Conservation (phyloP, 2,329 filamentous ascomycete species). For the Gaeumannomyces sp. region DNA sequence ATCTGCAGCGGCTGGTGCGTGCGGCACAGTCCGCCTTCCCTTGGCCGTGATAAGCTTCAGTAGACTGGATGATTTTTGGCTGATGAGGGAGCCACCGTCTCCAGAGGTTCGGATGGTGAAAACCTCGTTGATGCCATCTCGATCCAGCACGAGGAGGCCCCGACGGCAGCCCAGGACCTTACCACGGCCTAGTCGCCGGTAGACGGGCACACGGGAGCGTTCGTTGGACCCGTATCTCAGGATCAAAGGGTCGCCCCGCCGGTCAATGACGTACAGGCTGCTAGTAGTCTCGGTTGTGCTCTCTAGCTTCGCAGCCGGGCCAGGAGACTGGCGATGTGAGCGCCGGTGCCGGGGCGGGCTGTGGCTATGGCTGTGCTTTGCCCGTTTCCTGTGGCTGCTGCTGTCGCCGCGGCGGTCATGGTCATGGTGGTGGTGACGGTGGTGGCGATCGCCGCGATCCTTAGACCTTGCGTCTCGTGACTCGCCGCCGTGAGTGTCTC, state of each 20-base stretch:
- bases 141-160: constrained; percentile 58
- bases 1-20: background rate
- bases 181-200: constrained; percentile 63
- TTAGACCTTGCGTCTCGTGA: background rate
- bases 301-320: background rate
- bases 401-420: background rate
- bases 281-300: constrained; percentile 12
- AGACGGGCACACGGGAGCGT: constrained; percentile 63
- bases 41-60: constrained; percentile 16
- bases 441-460: background rate
- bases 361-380: background rate
- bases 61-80: constrained; percentile 35
- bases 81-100: constrained; percentile 35
- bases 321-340: background rate
- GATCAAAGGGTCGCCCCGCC: constrained; percentile 70
- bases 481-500: background rate
- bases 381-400: constrained; percentile 1
- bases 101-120: constrained; percentile 43
- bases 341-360: background rate
- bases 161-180: constrained; percentile 64
- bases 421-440: background rate
- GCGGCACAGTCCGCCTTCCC: background rate
- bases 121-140: constrained; percentile 50
- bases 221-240: constrained; percentile 68
- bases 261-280: constrained; percentile 58